Base-by-base conservation (phyloP, 75 land plant genomes). In the Pinus albicaulis region DNA sequence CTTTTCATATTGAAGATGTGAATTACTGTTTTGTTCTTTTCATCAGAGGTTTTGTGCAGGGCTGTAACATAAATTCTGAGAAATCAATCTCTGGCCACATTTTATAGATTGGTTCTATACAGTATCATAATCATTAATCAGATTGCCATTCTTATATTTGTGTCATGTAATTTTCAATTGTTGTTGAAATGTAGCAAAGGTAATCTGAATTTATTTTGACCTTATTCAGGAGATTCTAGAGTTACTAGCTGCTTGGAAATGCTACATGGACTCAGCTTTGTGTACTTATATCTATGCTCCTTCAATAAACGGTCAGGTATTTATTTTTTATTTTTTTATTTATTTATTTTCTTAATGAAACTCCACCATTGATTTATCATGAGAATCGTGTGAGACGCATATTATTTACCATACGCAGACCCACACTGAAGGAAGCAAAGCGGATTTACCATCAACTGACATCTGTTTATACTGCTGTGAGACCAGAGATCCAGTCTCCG, bases 341-440 rank as follows among this genome's bases (percentile, higher is more conserved):
- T n/a, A n/a, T n/a, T n/a, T n/a, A n/a, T 56, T 92, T 89, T 80
- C 85, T 89, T 79, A 92, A 92, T 25, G 98, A 92, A 48, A 83
- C 82, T 56, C 79, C 92, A 41, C 77, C 74, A 63, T 85, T 92
- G n/a, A 80, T 75, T 71, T 16, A 69, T 57, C 83, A 77, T 58
- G 79, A 82, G 26, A 52, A 44, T 74, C 80, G 86, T 19, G 73
- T 95, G 6, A 76, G 88, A 62, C 81, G 82, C 78, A 76, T 98
- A 44, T 98, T 98, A 4, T 81, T 98, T 72, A 86, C 92, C 55
- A 90, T 89, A 59, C 82, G 89, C 17, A 83, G 99, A 77, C 99
- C 99, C 28, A 98, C 99, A 17, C 79, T 89, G 48, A 98, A 98
- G 80, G 99, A 98, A 89, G 92, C 92, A 8, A 81, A 82, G 19